These are phyloP conservation scores for Eutypa lata DNA, from an alignment of 2,329 filamentous ascomycete genomes.

Conservation along the genomic window DNA sequence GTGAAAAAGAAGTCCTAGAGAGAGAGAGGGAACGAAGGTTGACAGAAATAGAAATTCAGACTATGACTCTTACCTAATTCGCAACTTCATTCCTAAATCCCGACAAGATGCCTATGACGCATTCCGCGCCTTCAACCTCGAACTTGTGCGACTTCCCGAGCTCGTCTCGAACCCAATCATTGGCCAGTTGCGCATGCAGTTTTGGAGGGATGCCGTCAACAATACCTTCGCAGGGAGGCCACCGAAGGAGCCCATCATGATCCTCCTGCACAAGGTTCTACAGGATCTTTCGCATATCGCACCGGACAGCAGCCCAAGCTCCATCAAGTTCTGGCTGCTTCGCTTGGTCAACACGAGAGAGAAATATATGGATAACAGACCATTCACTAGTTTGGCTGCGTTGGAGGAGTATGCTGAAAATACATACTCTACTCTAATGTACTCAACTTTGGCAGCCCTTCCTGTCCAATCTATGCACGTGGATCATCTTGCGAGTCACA, in stretches of 20 bases:
- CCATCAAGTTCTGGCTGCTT: constrained; percentile 69
- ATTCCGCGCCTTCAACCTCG: constrained; percentile 88
- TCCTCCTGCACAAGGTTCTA: constrained; percentile 74
- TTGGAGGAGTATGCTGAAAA: constrained; percentile 90
- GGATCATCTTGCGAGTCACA: constrained; percentile 91
- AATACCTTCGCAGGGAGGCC: constrained; percentile 74
- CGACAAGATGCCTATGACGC: constrained; percentile 83
- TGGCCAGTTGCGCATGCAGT: constrained; percentile 85
- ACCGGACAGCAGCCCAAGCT: constrained; percentile 39
- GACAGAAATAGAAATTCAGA: constrained; percentile 68
- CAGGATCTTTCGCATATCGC: constrained; percentile 50
- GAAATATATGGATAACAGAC: constrained; percentile 77
- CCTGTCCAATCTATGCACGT: constrained; percentile 78
- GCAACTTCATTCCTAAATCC: constrained; percentile 75
- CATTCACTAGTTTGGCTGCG: constrained; percentile 68
- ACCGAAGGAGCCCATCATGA: constrained; percentile 86
- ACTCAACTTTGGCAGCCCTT: constrained; percentile 77
- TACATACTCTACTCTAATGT: constrained; percentile 90
- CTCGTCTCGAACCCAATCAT: constrained; percentile 84
- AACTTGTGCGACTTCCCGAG: constrained; percentile 86
- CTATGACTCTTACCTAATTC: constrained; percentile 81
- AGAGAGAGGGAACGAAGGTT: constrained; percentile 7
- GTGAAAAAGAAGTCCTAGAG: no score
- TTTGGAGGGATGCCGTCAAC: constrained; percentile 85
- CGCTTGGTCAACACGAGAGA: constrained; percentile 79